phyloP scores from a whole-genome alignment of 257 asterid species.

The Ligustrum vulgare region DNA sequence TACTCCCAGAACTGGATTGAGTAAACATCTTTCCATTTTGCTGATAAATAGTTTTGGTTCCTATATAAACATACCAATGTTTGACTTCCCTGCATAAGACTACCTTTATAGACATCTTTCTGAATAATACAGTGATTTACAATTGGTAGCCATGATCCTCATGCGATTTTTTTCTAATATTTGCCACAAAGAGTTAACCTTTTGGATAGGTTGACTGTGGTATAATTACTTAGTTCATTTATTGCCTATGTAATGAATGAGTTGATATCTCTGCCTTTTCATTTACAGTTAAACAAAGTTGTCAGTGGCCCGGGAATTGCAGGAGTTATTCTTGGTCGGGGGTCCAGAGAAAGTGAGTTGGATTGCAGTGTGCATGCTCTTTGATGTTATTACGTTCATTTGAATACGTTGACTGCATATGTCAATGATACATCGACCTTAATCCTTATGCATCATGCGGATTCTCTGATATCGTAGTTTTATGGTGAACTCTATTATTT shows the following conservation, averaged over 20 bases:
- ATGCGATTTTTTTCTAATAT: not conserved
- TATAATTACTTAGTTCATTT: not conserved
- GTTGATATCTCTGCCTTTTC: slow-evolving; percentile 20
- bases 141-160: not conserved
- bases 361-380: slow-evolving; percentile 11
- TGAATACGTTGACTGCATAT: not conserved
- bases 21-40: not conserved
- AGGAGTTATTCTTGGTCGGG: slow-evolving; percentile 57
- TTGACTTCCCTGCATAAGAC: slow-evolving; percentile 8
- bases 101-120: not conserved
- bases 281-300: slow-evolving; percentile 63
- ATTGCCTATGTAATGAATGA: not conserved
- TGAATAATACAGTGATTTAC: not conserved
- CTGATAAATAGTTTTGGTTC: not conserved
- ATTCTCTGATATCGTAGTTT: not conserved
- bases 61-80: not conserved
- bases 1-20: not conserved
- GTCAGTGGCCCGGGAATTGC: slow-evolving; percentile 53
- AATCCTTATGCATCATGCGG: not conserved
- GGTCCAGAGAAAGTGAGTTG: slow-evolving; percentile 82
- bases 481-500: not conserved
- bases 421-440: not conserved
- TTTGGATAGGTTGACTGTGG: not conserved
- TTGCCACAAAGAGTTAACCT: slow-evolving; percentile 2
- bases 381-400: not conserved